Evolutionary conservation across 1,139 yeast species (phyloP), one percentile per base, ranked within the genome.

Genomic region (Yamadazyma triangularis): DNA sequence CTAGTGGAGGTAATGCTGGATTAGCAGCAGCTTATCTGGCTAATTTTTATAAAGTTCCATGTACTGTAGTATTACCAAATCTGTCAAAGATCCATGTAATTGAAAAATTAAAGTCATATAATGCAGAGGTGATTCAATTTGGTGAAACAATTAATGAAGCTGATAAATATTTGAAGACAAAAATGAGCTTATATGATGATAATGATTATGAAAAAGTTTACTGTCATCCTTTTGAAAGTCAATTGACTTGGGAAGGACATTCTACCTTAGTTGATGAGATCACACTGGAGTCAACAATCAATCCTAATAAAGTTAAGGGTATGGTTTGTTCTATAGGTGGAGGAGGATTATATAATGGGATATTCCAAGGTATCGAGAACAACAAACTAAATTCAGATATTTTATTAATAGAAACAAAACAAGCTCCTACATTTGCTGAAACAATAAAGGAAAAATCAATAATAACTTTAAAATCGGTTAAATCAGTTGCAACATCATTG

Each of bases 1-100:
- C 69, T 3, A 58, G 66, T 27, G 72, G 71, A 6, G 72, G 71
- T 4, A 65, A 65, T 40, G 72, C 72, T 11, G 72, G 71, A 0
- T 47, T 65, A 27, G 70, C 71, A 9, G 72, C 70, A 8, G 72
- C 70, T 2, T 64, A 59, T 34, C 54, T 60, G 33, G 53, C 64
- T 3, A 38, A 44, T 16, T 45, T 41, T 34, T 60, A 49, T 36
- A 33, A 41, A 2, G 46, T 62, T 4, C 38, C 43, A 24, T 64
- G 72, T 36, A 63, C 68, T 3, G 71, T 65, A n/a, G 68, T 62
- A 2, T 50, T 65, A 4, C 72, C 72, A 0, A 33, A 30, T 4
- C 40, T 30, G 7, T 45, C 66, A 13, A 58, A 55, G 34, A 41
- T 44, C 2, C 47, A 48, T 13, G 59, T 64, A 0, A 37, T 56